Evolutionary conservation across 345 rosid genomes (phyloP).

Genomic region (Nasturtium officinale): DNA sequence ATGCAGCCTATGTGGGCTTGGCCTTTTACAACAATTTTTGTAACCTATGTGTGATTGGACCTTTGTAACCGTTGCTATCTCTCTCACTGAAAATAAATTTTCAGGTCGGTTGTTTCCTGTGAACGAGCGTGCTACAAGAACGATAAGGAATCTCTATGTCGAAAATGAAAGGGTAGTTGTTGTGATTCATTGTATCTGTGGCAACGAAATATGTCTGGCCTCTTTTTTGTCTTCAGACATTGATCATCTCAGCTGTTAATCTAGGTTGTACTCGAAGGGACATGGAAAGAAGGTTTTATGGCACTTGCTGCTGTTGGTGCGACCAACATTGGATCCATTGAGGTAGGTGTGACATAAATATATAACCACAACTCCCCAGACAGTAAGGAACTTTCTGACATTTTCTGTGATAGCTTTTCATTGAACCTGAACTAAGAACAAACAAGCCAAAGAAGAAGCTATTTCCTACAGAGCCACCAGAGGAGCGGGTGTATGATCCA

Average conservation of each 20-base stretch:
- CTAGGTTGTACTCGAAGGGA: slow-evolving; percentile 93
- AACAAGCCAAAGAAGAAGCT: slow-evolving; percentile 74
- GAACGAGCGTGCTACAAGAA: slow-evolving; percentile 89
- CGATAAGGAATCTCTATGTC: slow-evolving; percentile 82
- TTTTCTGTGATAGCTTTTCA: slow-evolving; percentile 62
- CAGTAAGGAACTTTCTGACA: background rate
- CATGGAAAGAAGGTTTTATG: slow-evolving; percentile 87
- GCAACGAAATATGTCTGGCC: background rate
- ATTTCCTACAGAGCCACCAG: slow-evolving; percentile 61
- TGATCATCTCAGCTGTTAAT: slow-evolving; percentile 27
- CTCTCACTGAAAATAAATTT: background rate
- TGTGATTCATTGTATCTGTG: slow-evolving; percentile 1
- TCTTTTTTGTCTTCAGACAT: background rate
- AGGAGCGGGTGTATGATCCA: slow-evolving; percentile 71
- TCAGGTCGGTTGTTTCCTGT: slow-evolving; percentile 76
- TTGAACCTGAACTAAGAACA: slow-evolving; percentile 83
- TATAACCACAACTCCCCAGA: background rate
- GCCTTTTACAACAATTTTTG: background rate
- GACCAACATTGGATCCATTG: slow-evolving; percentile 91
- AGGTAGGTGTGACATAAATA: slow-evolving; percentile 50
- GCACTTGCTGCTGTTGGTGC: slow-evolving; percentile 95
- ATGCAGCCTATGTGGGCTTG: background rate
- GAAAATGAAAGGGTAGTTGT: slow-evolving; percentile 92
- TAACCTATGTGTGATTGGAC: slow-evolving; percentile 15
- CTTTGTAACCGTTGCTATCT: background rate